These are phyloP conservation scores for Butyriboletus appendiculatus DNA, from an alignment of 1,284 basidiomycete species.

Conservation along the genomic window DNA sequence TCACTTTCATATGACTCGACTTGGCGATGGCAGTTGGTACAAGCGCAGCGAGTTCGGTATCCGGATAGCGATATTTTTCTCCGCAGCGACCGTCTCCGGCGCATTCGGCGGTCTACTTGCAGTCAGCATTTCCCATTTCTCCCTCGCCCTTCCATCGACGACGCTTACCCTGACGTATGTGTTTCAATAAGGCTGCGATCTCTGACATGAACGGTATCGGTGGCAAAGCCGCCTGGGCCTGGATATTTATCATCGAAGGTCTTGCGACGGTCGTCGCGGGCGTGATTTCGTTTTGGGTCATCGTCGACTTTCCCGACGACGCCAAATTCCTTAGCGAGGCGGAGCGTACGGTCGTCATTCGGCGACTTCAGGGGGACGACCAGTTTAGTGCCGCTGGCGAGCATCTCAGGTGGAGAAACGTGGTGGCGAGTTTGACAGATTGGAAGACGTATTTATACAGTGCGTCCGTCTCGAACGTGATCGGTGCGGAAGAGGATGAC, in stretches of 20 bases:
- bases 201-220: constrained; percentile 68
- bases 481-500: not conserved
- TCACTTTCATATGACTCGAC: not conserved
- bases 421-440: constrained; percentile 60
- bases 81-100: constrained; percentile 70
- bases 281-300: constrained; percentile 68
- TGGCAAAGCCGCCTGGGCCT: constrained; percentile 64
- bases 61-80: constrained; percentile 71
- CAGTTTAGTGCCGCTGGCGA: constrained; percentile 77
- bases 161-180: not conserved
- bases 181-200: constrained; percentile 54
- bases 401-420: constrained; percentile 58
- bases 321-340: constrained; percentile 72
- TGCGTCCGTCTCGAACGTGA: constrained; percentile 29
- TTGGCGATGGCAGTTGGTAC: constrained; percentile 49
- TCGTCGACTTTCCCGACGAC: constrained; percentile 81
- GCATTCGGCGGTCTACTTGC: constrained; percentile 71
- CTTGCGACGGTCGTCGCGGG: constrained; percentile 69
- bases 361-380: constrained; percentile 67
- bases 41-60: constrained; percentile 71
- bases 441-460: constrained; percentile 77
- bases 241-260: constrained; percentile 75
- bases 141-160: not conserved
- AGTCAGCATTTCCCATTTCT: constrained; percentile 37
- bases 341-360: constrained; percentile 69